These are phyloP conservation scores for Talaromyces sp. DNA, from an alignment of 2,329 filamentous ascomycete species.

Conservation along the genomic window DNA sequence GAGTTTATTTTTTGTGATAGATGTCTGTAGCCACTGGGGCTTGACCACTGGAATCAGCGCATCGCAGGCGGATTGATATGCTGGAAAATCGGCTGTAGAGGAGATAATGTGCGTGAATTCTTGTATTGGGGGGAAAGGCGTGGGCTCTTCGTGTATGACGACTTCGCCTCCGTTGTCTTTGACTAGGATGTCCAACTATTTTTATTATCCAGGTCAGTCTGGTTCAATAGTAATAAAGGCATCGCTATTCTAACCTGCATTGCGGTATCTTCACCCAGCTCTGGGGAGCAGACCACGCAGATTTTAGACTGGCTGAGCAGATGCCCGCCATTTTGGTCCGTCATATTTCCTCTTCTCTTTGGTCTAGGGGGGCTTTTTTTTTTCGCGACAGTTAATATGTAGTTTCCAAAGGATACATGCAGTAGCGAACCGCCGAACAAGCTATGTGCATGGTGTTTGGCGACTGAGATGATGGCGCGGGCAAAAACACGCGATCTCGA, in stretches of 20 bases:
- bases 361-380: not conserved
- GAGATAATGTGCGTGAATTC: conserved; percentile 64
- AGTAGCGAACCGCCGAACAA: not conserved
- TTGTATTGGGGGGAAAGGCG: conserved; percentile 34
- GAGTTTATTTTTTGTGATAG: conserved; percentile 64
- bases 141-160: conserved; percentile 35
- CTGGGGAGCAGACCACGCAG: conserved; percentile 41
- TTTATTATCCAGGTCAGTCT: not conserved
- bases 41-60: conserved; percentile 80
- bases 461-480: conserved; percentile 15
- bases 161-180: conserved; percentile 47
- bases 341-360: conserved; percentile 6
- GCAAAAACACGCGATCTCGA: conserved; percentile 10
- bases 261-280: conserved; percentile 35
- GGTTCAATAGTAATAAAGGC: not conserved
- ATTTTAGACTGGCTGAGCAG: conserved; percentile 45
- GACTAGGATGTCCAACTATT: conserved; percentile 45
- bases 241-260: conserved; percentile 31
- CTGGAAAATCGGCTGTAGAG: conserved; percentile 83
- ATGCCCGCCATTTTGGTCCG: conserved; percentile 18
- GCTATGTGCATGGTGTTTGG: not conserved
- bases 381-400: not conserved
- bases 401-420: not conserved
- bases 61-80: conserved; percentile 70
- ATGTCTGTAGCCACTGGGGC: conserved; percentile 72